phyloP scores from a whole-genome alignment of 345 rosid genomes.

The Salix exigua region DNA sequence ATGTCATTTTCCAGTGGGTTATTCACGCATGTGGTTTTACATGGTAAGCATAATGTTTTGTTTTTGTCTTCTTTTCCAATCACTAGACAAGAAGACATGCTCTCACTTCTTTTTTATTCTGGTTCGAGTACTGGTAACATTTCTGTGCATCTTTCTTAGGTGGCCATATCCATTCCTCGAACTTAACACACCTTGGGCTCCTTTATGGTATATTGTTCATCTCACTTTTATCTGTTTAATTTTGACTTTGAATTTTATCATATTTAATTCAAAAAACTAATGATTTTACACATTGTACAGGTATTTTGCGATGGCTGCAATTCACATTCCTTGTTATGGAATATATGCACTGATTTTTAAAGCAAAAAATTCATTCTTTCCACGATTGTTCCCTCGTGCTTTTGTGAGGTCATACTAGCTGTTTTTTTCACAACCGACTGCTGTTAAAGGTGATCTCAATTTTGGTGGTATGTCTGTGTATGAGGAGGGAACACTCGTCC shows the following conservation, averaged over 20 bases:
- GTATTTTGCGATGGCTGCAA: slow-evolving; percentile 54
- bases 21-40: slow-evolving; percentile 75
- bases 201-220: slow-evolving; percentile 49
- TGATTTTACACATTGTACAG: slow-evolving; percentile 27
- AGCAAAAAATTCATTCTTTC: slow-evolving; percentile 32
- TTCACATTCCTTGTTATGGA: slow-evolving; percentile 77
- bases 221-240: neutral
- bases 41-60: slow-evolving; percentile 41
- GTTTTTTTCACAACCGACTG: neutral
- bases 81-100: neutral
- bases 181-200: slow-evolving; percentile 62
- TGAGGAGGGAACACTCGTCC: neutral
- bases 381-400: slow-evolving; percentile 42
- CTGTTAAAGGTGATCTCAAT: neutral
- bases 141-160: slow-evolving; percentile 33
- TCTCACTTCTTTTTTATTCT: neutral
- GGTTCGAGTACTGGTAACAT: slow-evolving; percentile 3
- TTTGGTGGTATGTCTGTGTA: neutral
- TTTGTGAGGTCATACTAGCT: slow-evolving; percentile 33
- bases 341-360: slow-evolving; percentile 45
- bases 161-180: slow-evolving; percentile 93
- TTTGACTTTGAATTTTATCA: neutral
- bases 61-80: neutral
- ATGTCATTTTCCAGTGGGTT: slow-evolving; percentile 77
- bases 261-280: neutral